Evolutionary conservation across 2,329 filamentous ascomycete species (phyloP).

Genomic region (Ceratocystis papillata): DNA sequence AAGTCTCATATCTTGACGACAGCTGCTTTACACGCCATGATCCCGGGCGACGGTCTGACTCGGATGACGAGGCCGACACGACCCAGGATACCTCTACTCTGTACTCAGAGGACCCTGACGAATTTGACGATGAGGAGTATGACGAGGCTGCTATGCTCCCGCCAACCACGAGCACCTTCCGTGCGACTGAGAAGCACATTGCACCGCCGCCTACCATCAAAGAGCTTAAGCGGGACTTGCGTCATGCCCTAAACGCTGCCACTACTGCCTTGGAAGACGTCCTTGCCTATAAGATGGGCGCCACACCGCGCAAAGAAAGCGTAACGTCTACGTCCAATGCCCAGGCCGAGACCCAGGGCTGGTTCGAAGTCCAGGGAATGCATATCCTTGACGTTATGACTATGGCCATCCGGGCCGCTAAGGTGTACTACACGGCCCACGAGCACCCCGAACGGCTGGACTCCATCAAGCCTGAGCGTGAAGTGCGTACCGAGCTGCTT

Average conservation of each 20-base stretch:
- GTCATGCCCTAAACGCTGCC: constrained; percentile 58
- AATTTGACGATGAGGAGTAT: constrained; percentile 42
- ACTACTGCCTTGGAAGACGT: constrained; percentile 55
- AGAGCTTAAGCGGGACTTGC: constrained; percentile 59
- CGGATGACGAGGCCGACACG: constrained; percentile 27
- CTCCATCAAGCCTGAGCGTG: constrained; percentile 74
- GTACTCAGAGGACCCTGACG: constrained; percentile 28
- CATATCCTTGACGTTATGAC: constrained; percentile 88
- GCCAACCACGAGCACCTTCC: constrained; percentile 95
- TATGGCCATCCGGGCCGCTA: constrained; percentile 87
- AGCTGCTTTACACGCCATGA: neutral
- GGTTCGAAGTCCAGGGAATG: constrained; percentile 82
- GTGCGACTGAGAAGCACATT: constrained; percentile 67
- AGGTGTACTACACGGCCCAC: constrained; percentile 92
- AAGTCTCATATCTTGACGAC: constrained; percentile 25
- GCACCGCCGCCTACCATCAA: constrained; percentile 73
- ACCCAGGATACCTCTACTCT: constrained; percentile 18
- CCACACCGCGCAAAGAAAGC: constrained; percentile 24
- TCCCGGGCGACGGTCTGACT: constrained; percentile 9
- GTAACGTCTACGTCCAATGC: constrained; percentile 32
- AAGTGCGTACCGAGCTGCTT: constrained; percentile 73
- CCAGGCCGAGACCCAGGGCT: constrained; percentile 43
- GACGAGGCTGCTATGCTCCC: constrained; percentile 74
- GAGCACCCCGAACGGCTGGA: constrained; percentile 77
- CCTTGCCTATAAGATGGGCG: constrained; percentile 28